phyloP scores from a whole-genome alignment of 2,329 filamentous ascomycete genomes.

The Scolecobasidium constrictum region DNA sequence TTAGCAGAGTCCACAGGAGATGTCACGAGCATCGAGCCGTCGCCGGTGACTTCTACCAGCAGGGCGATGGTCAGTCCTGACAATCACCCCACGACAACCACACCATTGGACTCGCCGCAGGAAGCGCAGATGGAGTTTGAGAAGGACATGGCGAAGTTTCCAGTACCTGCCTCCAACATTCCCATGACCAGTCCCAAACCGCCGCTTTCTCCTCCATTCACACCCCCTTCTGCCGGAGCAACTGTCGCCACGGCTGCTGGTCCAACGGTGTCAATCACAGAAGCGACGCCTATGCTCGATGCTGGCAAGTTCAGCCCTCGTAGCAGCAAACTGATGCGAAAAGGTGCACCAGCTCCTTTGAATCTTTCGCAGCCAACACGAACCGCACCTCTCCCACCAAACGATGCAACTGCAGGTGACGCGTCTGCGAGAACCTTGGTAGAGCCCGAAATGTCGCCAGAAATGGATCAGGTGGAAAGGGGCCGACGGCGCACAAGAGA shows the following conservation, averaged over 20 bases:
- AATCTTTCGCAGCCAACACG: constrained; percentile 41
- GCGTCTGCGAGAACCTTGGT: constrained; percentile 32
- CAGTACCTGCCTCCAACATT: background rate
- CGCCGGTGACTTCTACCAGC: constrained; percentile 5
- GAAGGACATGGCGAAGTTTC: background rate
- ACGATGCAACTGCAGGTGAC: constrained; percentile 73
- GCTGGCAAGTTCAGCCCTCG: constrained; percentile 20
- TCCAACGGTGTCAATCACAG: constrained; percentile 26
- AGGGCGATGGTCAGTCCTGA: background rate
- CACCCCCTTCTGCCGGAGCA: background rate
- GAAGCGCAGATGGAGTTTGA: background rate
- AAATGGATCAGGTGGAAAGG: constrained; percentile 57
- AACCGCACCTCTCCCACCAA: background rate
- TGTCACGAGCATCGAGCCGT: constrained; percentile 5
- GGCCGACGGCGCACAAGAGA: constrained; percentile 77
- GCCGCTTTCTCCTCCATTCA: constrained; percentile 5
- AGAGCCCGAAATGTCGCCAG: constrained; percentile 29
- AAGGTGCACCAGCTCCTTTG: constrained; percentile 75
- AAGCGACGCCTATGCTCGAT: constrained; percentile 27
- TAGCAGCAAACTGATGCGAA: constrained; percentile 43
- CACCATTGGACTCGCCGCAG: background rate
- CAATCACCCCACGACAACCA: constrained; percentile 1
- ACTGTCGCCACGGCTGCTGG: background rate
- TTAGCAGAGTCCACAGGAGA: constrained; percentile 1
- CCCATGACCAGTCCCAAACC: background rate